Evolutionary conservation across 202 grass and related monocot species (phyloP), one percentile per base, ranked within the genome.

Genomic region (Zizania palustris): DNA sequence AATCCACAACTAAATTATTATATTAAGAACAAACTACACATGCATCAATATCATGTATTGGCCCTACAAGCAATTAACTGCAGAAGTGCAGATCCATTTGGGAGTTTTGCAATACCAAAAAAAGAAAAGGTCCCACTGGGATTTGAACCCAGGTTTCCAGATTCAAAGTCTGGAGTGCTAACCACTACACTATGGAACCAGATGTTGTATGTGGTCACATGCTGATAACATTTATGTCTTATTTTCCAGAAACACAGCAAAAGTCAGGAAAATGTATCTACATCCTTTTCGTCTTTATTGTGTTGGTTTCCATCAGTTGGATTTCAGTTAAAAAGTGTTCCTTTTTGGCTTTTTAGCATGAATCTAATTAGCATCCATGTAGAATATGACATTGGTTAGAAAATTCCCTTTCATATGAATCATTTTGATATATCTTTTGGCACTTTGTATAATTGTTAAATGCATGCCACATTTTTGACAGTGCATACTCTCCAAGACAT

Each of bases 161-260:
- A 92, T 92, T 96, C 92, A 92, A 86, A 90, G 89, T 92, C 82
- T 92, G 89, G 87, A 88, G 87, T 90, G 89, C 69, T 92, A 86
- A 82, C 89, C 87, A 80, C 89, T 96, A 96, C 85, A 92, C 85
- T 74, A 92, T 92, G 82, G 82, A 92, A 90, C 87, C 89, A 0
- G 28, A 67, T 83, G 34, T 16, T 75, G 71, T 75, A 6, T 63
- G 15, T 21, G 20, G 1, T 51, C 19, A 20, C 43, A 51, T 21
- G 6, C 2, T 39, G 35, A 28, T 67, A 15, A 37, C 9, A 71
- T 37, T 53, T 50, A 5, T 36, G 1, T 19, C 50, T 54, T 54
- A 54, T 54, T 19, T 19, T 54, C 16, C 16, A 15, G 7, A 54
- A 54, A 19, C 12, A 4, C 45, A 19, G 16, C 7, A 18, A 19